Evolutionary conservation across 2,329 filamentous ascomycete genomes (phyloP).

Genomic region (Torrubiella hemipterigena): DNA sequence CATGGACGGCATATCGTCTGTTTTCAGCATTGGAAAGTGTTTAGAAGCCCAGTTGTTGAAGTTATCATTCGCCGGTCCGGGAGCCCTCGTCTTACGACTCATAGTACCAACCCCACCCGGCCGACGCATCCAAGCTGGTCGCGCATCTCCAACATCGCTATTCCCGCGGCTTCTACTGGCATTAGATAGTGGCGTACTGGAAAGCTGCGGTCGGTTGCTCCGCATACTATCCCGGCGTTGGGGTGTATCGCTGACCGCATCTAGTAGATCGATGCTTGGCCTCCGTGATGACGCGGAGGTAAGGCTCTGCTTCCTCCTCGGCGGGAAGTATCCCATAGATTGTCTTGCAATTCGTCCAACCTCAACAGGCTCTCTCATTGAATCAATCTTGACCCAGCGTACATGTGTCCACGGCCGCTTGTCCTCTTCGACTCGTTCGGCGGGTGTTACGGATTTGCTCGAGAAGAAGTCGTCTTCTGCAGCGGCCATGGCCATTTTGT

Average conservation of each 20-base stretch:
- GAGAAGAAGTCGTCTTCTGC: conserved; percentile 30
- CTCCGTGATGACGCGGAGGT: conserved; percentile 58
- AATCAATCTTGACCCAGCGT: conserved; percentile 75
- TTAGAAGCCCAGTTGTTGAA: conserved; percentile 76
- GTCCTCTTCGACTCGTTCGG: conserved; percentile 26
- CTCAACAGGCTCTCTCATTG: conserved; percentile 57
- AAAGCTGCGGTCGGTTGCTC: conserved; percentile 20
- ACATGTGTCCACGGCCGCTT: conserved; percentile 74
- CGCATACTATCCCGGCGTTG: conserved; percentile 32
- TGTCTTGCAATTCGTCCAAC: conserved; percentile 75
- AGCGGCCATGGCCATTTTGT: no score
- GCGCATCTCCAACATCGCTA: conserved; percentile 24
- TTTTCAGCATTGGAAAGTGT: conserved; percentile 67
- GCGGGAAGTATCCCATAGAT: conserved; percentile 83
- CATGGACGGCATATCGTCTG: conserved; percentile 55
- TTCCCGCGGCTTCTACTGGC: conserved; percentile 23
- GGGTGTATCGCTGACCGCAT: conserved; percentile 25
- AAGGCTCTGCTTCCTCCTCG: conserved; percentile 73
- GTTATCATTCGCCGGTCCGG: conserved; percentile 73
- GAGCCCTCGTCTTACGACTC: conserved; percentile 54
- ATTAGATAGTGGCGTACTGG: conserved; percentile 20
- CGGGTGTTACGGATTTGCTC: conserved; percentile 15
- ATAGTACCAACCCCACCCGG: conserved; percentile 85
- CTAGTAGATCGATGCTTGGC: conserved; percentile 49
- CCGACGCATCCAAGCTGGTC: conserved; percentile 57